Base-by-base conservation (phyloP, 768 basidiomycete species). In the Suillus ampliporus region DNA sequence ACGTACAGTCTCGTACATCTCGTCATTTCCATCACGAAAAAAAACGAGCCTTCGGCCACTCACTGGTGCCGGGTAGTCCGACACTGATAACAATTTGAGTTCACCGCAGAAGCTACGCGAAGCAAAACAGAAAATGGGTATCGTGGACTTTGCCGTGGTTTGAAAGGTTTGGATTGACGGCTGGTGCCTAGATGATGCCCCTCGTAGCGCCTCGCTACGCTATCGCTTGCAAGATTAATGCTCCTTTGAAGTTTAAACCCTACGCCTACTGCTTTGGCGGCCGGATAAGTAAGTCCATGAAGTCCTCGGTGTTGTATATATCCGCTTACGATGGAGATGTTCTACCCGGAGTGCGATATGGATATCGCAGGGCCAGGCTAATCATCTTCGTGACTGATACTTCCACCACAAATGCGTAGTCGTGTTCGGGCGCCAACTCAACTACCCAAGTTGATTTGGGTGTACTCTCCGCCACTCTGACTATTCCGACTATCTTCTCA, bases 51-150 rank as follows among this genome's bases (percentile, higher is more conserved):
- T 56, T 56, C 54, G 53, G 53, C 38, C 53, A 38, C 37, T 54
- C 23, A 38, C 21, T 54, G 23, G 37, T 26, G 6, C 37, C n/a
- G n/a, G n/a, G n/a, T n/a, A n/a, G n/a, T n/a, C 23, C 37, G 54
- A 31, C 31, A 31, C 23, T 56, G 37, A 56, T 56, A 56, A 56
- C 37, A 56, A 26, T 26, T 56, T 56, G 54, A 56, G 54, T 56
- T 56, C 23, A 26, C 26, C 37, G 26, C 54, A 56, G 23, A 56
- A 40, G 23, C 46, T 47, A 47, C 23, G 38, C 38, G 46, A 47
- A 26, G 23, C 23, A 23, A 56, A 26, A 17, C 17, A 19, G 15
- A 56, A 26, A 19, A 28, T 26, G 23, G 54, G 23, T 28, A 56
- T 56, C 40, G 6, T 56, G 54, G 17, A 38, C 10, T 19, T 38